A percentile compares a stretch with the other conserved stretches of the same genome.
These are phyloP conservation scores for Pythium utonaiense DNA, from an alignment of 352 stramenopile genomes.

Conservation along the genomic window DNA sequence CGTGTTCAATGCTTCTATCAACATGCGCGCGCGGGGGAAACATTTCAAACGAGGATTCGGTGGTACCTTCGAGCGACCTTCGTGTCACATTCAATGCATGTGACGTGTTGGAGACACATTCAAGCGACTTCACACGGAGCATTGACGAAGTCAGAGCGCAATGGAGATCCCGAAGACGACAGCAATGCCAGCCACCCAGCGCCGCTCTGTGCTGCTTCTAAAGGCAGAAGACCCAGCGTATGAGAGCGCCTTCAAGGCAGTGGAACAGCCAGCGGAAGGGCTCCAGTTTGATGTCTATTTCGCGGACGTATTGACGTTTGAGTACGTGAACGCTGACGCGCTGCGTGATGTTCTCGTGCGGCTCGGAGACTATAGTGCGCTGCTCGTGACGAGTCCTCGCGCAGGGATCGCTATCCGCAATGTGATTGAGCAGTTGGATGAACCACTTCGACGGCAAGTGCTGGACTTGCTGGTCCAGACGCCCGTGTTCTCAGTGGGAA, in stretches of 20 bases:
- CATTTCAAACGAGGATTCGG: constrained; percentile 9
- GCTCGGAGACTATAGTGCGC: constrained; percentile 46
- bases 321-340: constrained; percentile 48
- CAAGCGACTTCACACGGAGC: not conserved
- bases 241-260: constrained; percentile 29
- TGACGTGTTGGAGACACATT: not conserved
- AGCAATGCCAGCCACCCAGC: not conserved
- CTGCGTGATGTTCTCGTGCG: constrained; percentile 37
- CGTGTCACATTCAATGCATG: not conserved
- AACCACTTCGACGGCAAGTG: constrained; percentile 9
- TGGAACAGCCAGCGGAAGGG: not conserved
- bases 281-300: constrained; percentile 34
- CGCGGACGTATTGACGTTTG: constrained; percentile 63
- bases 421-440: constrained; percentile 30
- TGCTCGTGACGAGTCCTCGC: constrained; percentile 77
- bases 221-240: constrained; percentile 69
- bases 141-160: not conserved
- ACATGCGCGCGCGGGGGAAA: constrained; percentile 2
- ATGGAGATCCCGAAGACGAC: too few relatives aligned
- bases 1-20: constrained; percentile 1
- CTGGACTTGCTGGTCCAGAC: constrained; percentile 29
- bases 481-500: constrained; percentile 61
- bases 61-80: constrained; percentile 18
- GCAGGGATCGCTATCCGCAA: constrained; percentile 50
- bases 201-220: constrained; percentile 48